Conservation (phyloP, 164 flowering plant species). For the Vitis amurensis region DNA sequence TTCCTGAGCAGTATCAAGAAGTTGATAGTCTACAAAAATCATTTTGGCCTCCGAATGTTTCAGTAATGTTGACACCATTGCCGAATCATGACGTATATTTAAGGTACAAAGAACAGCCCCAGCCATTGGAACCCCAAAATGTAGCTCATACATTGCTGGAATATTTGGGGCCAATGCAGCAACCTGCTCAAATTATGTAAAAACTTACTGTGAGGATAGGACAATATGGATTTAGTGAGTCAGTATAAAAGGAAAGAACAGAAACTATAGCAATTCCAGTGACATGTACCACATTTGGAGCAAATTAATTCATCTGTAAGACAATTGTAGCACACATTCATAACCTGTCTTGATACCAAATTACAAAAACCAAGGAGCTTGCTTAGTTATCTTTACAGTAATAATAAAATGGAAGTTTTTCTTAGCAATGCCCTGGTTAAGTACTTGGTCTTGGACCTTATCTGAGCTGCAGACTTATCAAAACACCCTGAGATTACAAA, state of each 20-base stretch:
- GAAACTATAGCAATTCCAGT: too few relatives aligned
- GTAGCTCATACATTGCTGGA: constrained; percentile 66
- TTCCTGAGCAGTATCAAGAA: constrained; percentile 23
- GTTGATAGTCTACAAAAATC: constrained; percentile 42
- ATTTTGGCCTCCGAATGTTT: constrained; percentile 54
- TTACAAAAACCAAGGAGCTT: too few relatives aligned
- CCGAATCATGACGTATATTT: constrained; percentile 51
- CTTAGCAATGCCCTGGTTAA: too few relatives aligned
- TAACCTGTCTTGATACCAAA: too few relatives aligned
- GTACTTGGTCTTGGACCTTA: too few relatives aligned
- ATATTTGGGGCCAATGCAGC: constrained; percentile 57
- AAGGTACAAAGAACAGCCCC: constrained; percentile 58
- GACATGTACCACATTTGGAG: too few relatives aligned
- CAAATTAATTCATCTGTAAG: too few relatives aligned
- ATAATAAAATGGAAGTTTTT: too few relatives aligned
- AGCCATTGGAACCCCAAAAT: constrained; percentile 72
- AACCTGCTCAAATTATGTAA: constrained; percentile 32
- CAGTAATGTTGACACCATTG: constrained; percentile 44
- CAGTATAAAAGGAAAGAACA: neutral
- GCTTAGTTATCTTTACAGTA: too few relatives aligned
- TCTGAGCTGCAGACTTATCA: too few relatives aligned
- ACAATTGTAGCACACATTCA: too few relatives aligned
- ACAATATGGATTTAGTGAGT: neutral
- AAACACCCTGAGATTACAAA: too few relatives aligned
- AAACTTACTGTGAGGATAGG: neutral